phyloP scores from a whole-genome alignment of 148 eudicot genomes.

The Chenopodium suecicum region DNA sequence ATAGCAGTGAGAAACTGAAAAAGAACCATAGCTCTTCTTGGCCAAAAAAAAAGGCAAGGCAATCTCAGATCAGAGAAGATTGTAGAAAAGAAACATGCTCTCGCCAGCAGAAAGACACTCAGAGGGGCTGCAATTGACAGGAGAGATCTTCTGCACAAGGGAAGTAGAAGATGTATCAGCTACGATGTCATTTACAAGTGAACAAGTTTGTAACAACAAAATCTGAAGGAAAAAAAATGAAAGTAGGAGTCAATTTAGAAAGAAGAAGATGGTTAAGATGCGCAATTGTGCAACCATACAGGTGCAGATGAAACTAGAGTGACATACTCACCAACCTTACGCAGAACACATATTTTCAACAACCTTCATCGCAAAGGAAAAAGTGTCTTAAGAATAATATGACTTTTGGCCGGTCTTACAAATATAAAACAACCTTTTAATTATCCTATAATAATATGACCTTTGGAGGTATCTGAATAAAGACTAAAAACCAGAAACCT shows the following conservation, averaged over 20 bases:
- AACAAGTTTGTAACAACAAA: slow-evolving; percentile 13
- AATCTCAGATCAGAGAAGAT: slow-evolving; percentile 23
- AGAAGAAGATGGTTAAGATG: slow-evolving; percentile 7
- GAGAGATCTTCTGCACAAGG: slow-evolving; percentile 45
- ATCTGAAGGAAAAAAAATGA: slow-evolving; percentile 1
- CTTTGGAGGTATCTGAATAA: too few species aligned
- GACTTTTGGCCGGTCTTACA: too few species aligned
- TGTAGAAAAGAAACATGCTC: slow-evolving; percentile 19
- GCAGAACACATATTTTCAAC: neutral
- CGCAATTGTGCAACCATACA: neutral
- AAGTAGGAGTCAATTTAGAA: slow-evolving; percentile 6
- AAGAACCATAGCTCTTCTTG: slow-evolving; percentile 16
- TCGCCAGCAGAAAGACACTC: slow-evolving; percentile 33
- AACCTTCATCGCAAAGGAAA: neutral
- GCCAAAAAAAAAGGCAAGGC: slow-evolving; percentile 11
- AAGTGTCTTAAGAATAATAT: too few species aligned
- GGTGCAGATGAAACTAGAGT: neutral
- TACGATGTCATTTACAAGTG: neutral
- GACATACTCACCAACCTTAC: neutral
- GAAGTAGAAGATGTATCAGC: slow-evolving; percentile 32
- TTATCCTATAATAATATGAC: too few species aligned
- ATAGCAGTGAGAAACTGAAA: slow-evolving; percentile 19
- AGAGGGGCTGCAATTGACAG: slow-evolving; percentile 30
- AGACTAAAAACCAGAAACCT: too few species aligned
- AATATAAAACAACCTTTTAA: too few species aligned